Percentiles rank a stretch among this genome's conserved stretches.
Conservation (phyloP, 306 rosid species). For the Carpinus fangiana region DNA sequence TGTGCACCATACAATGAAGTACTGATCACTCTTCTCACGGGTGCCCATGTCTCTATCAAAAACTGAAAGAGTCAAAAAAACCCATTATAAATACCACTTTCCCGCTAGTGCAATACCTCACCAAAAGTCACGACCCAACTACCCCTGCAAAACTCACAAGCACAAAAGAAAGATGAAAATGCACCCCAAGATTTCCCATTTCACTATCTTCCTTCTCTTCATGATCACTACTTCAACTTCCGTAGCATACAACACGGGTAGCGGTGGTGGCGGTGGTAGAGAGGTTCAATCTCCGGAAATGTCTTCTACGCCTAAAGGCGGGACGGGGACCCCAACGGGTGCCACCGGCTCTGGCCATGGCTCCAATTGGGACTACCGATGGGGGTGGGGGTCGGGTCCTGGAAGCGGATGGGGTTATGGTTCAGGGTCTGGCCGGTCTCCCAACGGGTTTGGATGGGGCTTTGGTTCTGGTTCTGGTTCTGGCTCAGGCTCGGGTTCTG, state of each 20-base stretch:
- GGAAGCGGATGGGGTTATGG: constrained; percentile 83
- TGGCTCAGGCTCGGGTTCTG: constrained; percentile 56
- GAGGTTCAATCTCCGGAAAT: constrained; percentile 24
- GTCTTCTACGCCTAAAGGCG: constrained; percentile 35
- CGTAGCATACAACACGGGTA: neutral
- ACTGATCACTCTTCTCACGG: constrained; percentile 25
- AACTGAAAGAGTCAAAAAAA: constrained; percentile 16
- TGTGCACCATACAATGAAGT: constrained; percentile 3
- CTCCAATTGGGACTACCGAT: constrained; percentile 67
- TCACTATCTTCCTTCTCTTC: constrained; percentile 39
- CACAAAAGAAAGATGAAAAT: constrained; percentile 20
- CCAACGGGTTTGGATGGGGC: constrained; percentile 58
- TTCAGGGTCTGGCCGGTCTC: constrained; percentile 68
- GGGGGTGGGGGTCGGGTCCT: constrained; percentile 87
- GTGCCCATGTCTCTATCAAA: constrained; percentile 6
- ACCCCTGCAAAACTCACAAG: neutral
- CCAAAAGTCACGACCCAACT: constrained; percentile 3
- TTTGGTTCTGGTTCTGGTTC: constrained; percentile 67
- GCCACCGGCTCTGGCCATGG: constrained; percentile 69
- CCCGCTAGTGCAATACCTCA: constrained; percentile 23
- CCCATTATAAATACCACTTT: constrained; percentile 49
- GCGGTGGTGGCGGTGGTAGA: constrained; percentile 18
- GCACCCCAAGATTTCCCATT: constrained; percentile 27
- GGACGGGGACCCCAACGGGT: constrained; percentile 47
- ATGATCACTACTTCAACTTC: constrained; percentile 24